Conservation (phyloP, 768 basidiomycete genomes). For the Boletus insuetus region DNA sequence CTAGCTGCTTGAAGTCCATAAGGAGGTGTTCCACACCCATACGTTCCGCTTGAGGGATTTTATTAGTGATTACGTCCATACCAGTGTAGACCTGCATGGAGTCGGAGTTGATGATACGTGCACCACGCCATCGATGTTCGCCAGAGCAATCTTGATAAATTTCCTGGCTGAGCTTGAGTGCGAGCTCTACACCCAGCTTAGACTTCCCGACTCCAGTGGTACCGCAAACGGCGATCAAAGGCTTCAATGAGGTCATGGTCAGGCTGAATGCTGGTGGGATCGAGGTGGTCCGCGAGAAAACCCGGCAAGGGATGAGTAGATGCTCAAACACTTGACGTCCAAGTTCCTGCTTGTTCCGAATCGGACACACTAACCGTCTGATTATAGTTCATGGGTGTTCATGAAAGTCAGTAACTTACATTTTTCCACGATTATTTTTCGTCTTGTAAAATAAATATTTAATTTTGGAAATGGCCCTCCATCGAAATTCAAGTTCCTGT, state of each 20-base stretch:
- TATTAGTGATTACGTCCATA: constrained; percentile 92
- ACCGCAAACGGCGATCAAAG: constrained; percentile 84
- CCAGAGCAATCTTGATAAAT: constrained; percentile 7
- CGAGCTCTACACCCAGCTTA: constrained; percentile 85
- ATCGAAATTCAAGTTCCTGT: not conserved
- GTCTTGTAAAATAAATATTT: not conserved
- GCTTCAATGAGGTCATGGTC: constrained; percentile 42
- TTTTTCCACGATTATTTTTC: constrained; percentile 1
- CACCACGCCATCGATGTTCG: constrained; percentile 50
- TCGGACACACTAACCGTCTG: not conserved
- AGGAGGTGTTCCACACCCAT: constrained; percentile 84
- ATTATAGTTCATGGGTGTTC: not conserved
- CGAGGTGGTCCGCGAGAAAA: not conserved
- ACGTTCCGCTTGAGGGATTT: constrained; percentile 73
- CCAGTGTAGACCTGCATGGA: constrained; percentile 96
- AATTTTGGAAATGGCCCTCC: not conserved
- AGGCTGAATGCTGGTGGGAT: constrained; percentile 8
- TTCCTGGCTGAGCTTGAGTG: constrained; percentile 49
- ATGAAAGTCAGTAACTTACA: no score
- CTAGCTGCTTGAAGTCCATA: constrained; percentile 84
- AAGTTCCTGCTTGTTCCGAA: not conserved
- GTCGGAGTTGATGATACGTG: constrained; percentile 90
- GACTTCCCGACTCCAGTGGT: constrained; percentile 98
- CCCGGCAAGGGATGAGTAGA: not conserved
- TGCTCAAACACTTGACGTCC: not conserved